A percentile compares a stretch with the other conserved stretches of the same genome.
Conservation (phyloP, 108 stramenopile genomes). For the Pseudonitzschia delicatissima region DNA sequence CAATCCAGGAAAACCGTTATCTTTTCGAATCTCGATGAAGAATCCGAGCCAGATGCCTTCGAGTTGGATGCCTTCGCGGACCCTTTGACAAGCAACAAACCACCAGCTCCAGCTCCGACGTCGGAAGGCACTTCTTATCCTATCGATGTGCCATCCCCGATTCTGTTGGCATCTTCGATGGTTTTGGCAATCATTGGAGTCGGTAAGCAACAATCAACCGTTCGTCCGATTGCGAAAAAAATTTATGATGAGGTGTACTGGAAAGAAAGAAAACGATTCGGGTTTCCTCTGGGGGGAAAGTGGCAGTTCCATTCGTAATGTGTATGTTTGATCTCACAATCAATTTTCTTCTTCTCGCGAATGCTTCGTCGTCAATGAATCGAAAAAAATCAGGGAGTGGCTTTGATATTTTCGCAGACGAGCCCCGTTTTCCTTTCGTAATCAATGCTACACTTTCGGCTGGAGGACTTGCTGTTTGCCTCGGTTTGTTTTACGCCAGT, state of each 20-base stretch:
- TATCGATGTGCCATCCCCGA: slow-evolving; percentile 68
- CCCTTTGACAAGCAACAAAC: neutral
- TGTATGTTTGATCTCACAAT: neutral
- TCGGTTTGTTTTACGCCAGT: slow-evolving; percentile 76
- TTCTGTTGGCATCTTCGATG: slow-evolving; percentile 76
- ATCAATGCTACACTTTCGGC: slow-evolving; percentile 50
- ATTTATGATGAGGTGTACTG: too few species aligned
- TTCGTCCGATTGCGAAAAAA: too few species aligned
- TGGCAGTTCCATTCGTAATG: slow-evolving; percentile 8
- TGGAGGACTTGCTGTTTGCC: slow-evolving; percentile 48
- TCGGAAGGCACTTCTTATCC: slow-evolving; percentile 40
- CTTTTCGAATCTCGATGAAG: slow-evolving; percentile 14
- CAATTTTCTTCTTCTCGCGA: neutral
- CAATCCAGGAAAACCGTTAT: neutral
- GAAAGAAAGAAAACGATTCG: too few species aligned
- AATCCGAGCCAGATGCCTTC: neutral
- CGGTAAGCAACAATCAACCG: slow-evolving; percentile 27
- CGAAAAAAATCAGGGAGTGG: slow-evolving; percentile 44
- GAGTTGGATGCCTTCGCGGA: neutral
- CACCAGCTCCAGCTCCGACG: neutral
- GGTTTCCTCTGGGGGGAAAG: too few species aligned
- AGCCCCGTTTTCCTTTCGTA: slow-evolving; percentile 45
- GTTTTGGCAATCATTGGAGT: slow-evolving; percentile 66
- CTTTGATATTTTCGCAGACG: slow-evolving; percentile 59
- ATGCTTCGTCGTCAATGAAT: neutral